Base-by-base conservation (phyloP, 179 eudicot genomes). In the Beta lomatogona region DNA sequence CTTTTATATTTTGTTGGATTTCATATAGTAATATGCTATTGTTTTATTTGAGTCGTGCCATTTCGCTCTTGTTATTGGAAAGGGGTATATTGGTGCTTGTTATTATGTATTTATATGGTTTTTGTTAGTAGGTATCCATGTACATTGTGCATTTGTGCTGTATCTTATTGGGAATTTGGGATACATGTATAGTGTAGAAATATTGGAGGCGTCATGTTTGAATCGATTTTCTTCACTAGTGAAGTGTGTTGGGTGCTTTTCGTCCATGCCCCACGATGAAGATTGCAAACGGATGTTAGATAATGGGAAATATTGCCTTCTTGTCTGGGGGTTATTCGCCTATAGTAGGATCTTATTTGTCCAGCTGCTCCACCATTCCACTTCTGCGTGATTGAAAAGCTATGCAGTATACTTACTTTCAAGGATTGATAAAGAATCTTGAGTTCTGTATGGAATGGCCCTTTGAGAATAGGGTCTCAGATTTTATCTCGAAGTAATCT, bases 41-140 rank as follows among this genome's bases (percentile, higher is more conserved):
- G 57, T 71, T 76, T 76, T 72, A 67, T 60, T 83, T 75, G 73
- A 45, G 3, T 80, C 12, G 66, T 61, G 52, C 36, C 50, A 25
- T 70, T n/a, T 71, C 28, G 55, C 67, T 72, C 8, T 16, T 75
- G 16, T 58, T 57, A 7, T 66, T 44, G 3, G 53, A 31, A 48
- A 41, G 69, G 28, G 69, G 44, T 25, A 28, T n/a, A 22, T 72
- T 41, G 69, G 58, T 67, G 78, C 46, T 80, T 71, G 71, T 21
- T 48, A 15, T 79, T 78, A 52, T 36, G 12, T 71, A 58, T 69
- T 46, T 45, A 18, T 21, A 31, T 64, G 69, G 41, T 18, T 66
- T 46, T 64, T 64, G 80, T 64, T 52, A 9, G 9, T 66, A 1
- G n/a, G 14, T 71, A 6, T 80, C 6, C 13, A 10, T 73, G 64